Evolutionary conservation across 2,329 filamentous ascomycete species (phyloP).

Genomic region (Mycocentrospora acerina): DNA sequence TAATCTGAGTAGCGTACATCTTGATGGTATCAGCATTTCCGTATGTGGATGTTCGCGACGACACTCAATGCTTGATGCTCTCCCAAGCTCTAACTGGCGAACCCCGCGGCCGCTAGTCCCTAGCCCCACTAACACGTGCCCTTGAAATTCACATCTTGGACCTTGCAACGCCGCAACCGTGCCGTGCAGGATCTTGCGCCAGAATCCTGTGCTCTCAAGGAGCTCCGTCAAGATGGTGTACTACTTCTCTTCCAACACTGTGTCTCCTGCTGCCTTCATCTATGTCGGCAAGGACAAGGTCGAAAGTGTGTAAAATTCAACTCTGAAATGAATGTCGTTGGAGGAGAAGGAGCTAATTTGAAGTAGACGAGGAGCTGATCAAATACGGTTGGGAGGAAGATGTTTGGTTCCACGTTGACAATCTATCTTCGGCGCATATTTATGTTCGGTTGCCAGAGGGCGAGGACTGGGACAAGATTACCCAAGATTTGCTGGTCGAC

Average conservation of each 20-base stretch:
- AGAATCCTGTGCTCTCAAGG: conserved; percentile 1
- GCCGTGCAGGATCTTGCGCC: conserved; percentile 2
- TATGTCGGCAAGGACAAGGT: conserved; percentile 99
- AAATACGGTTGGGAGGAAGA: conserved; percentile 93
- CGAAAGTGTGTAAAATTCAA: conserved; percentile 68
- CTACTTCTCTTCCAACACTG: conserved; percentile 87
- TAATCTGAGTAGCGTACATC: too few species aligned
- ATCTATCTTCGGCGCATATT: conserved; percentile 93
- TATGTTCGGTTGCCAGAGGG: conserved; percentile 83
- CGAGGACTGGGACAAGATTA: conserved; percentile 81
- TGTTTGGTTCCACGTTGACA: conserved; percentile 99
- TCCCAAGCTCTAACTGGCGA: background rate
- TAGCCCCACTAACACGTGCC: conserved; percentile 31
- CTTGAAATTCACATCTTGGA: conserved; percentile 23
- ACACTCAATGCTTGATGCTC: too few species aligned
- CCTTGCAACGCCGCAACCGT: conserved; percentile 5
- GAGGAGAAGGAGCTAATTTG: conserved; percentile 1
- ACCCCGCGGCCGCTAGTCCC: conserved; percentile 19
- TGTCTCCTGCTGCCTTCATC: conserved; percentile 79
- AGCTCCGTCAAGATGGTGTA: conserved; percentile 70
- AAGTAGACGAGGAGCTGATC: conserved; percentile 89
- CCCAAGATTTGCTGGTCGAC: conserved; percentile 73
- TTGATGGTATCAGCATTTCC: too few species aligned
- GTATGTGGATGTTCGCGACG: too few species aligned
- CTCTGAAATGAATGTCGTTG: conserved; percentile 1